These are phyloP conservation scores for Daedalea quercina DNA, from an alignment of 768 basidiomycete genomes.

Conservation along the genomic window DNA sequence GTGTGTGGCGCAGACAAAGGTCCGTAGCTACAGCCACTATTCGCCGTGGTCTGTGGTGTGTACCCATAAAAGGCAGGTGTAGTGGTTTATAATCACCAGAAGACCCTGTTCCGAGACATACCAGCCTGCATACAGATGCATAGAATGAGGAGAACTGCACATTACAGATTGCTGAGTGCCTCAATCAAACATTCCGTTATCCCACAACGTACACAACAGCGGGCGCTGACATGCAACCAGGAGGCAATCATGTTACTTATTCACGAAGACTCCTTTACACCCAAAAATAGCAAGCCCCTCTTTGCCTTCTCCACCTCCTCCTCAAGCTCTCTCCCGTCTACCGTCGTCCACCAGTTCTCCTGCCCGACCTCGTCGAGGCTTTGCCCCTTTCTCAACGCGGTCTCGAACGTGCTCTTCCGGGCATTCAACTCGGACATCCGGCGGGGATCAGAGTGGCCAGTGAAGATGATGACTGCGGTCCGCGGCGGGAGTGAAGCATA, in stretches of 20 bases:
- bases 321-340: constrained; percentile 75
- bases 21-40: no score
- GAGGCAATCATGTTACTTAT: background rate
- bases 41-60: background rate
- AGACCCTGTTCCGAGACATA: background rate
- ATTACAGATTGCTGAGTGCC: no score
- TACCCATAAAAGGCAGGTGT: background rate
- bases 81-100: background rate
- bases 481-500: constrained; percentile 67
- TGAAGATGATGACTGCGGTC: constrained; percentile 81
- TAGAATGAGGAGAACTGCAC: no score
- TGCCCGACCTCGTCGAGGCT: constrained; percentile 46
- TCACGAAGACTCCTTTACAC: constrained; percentile 34
- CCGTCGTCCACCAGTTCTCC: constrained; percentile 65
- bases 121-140: no score
- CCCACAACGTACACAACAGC: no score
- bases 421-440: constrained; percentile 68
- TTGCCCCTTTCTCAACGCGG: constrained; percentile 48
- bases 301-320: constrained; percentile 74
- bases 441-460: constrained; percentile 85
- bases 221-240: background rate
- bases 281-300: constrained; percentile 79
- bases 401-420: constrained; percentile 69
- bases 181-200: no score
- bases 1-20: background rate